Conservation (phyloP, 2,329 filamentous ascomycete genomes). For the Aspergillus ochraceus region DNA sequence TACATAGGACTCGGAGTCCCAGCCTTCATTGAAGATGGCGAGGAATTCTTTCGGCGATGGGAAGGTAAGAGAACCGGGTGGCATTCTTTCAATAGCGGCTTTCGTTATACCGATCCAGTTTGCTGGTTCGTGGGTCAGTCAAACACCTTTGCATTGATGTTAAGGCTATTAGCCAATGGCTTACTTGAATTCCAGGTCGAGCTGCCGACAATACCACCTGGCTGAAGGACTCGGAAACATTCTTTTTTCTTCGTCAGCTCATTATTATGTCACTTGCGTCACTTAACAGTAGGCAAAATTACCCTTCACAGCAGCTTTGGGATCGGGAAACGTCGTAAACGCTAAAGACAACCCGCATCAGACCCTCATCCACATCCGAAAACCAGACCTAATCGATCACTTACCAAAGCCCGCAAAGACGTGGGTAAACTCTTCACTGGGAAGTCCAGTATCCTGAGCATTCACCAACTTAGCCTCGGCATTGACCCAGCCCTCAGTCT, state of each 20-base stretch:
- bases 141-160: neutral
- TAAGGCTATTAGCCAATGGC: slow-evolving; percentile 1
- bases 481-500: slow-evolving; percentile 49
- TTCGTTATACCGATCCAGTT: slow-evolving; percentile 29
- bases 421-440: slow-evolving; percentile 44
- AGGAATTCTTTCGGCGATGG: slow-evolving; percentile 24
- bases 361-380: neutral
- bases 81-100: slow-evolving; percentile 26
- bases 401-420: slow-evolving; percentile 49
- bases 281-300: neutral
- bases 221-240: slow-evolving; percentile 33
- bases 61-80: slow-evolving; percentile 25
- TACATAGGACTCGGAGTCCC: slow-evolving; percentile 24
- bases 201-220: slow-evolving; percentile 35
- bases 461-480: slow-evolving; percentile 47
- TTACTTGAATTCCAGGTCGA: slow-evolving; percentile 37
- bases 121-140: slow-evolving; percentile 10
- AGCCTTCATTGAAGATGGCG: slow-evolving; percentile 18
- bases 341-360: slow-evolving; percentile 13
- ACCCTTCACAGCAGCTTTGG: slow-evolving; percentile 41
- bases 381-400: neutral
- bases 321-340: slow-evolving; percentile 49
- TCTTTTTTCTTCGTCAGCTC: slow-evolving; percentile 20
- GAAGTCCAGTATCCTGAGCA: slow-evolving; percentile 48
- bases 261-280: neutral